Evolutionary conservation across 202 grass and related monocot species (phyloP), one percentile per base, ranked within the genome.

Genomic region (Musa balbisiana): DNA sequence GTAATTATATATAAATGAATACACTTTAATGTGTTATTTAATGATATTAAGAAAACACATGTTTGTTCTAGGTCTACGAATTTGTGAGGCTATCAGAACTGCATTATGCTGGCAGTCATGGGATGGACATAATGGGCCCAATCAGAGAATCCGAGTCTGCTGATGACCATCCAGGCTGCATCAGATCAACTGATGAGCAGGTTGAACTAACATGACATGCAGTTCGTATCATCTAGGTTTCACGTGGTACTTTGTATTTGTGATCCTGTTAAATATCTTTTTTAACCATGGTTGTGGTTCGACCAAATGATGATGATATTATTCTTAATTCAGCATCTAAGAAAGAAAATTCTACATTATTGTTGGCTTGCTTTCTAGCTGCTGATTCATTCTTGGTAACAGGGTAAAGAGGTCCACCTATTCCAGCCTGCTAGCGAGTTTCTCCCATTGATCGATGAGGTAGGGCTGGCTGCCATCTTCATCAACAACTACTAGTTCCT

Each of bases 341-440:
- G 33, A 43, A 43, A 43, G 33, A 43, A 43, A 43, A 43, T 43
- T 43, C 33, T 43, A 6, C 33, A 6, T 5, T 43, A 43, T 43
- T 43, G 33, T 43, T 43, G 1, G 33, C 5, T 43, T 43, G 33
- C 4, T 43, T 0, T 43, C 33, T 43, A 43, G 33, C 33, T 56
- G 23, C 22, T 73, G 43, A 55, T 70, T 49, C 19, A 43, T 43
- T 15, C 9, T 50, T 22, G 16, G 2, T 79, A 20, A 63, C 27
- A 91, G 89, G 56, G 73, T 26, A 85, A 92, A 80, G 82, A 87
- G 59, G 81, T 81, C 53, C 89, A 84, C 80, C 62, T 92, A 56
- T 98, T 98, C 91, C 95, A 98, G 73, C 95, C 95, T 80, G 95
- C 91, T 16, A 52, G 72, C 2, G 89, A 98, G 64, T 98, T 94